A percentile compares a stretch with the other conserved stretches of the same genome.
These are phyloP conservation scores for Dactylellina parvicollis DNA, from an alignment of 2,329 filamentous ascomycete genomes.

Conservation along the genomic window DNA sequence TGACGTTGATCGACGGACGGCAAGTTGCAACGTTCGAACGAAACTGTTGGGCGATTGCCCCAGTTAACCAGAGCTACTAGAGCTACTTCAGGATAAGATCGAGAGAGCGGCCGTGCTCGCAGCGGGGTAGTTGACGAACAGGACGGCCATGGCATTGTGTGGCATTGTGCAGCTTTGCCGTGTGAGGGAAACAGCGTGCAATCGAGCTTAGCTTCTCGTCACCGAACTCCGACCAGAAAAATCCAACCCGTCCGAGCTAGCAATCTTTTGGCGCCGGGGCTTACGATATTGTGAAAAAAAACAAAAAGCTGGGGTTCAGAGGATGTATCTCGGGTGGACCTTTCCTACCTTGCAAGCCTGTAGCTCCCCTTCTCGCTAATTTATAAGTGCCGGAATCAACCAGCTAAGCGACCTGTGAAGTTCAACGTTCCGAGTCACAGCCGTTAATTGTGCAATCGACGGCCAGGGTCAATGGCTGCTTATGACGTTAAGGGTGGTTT, in stretches of 20 bases:
- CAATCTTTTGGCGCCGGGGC: slow-evolving; percentile 16
- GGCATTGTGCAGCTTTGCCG: slow-evolving; percentile 22
- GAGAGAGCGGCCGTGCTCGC: slow-evolving; percentile 15
- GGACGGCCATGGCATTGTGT: background rate
- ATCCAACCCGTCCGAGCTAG: background rate
- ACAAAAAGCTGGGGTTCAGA: slow-evolving; percentile 43
- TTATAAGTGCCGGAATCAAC: slow-evolving; percentile 34
- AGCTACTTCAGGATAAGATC: slow-evolving; percentile 38
- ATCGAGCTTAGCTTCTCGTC: background rate
- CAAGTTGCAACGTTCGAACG: background rate
- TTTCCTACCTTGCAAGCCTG: slow-evolving; percentile 45
- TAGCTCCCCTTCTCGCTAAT: slow-evolving; percentile 50
- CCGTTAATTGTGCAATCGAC: slow-evolving; percentile 1
- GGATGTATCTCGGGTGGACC: slow-evolving; percentile 25
- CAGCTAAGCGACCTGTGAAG: slow-evolving; percentile 25
- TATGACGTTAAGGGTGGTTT: slow-evolving; percentile 23
- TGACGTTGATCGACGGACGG: slow-evolving; percentile 38
- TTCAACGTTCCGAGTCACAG: slow-evolving; percentile 6
- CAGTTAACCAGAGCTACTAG: slow-evolving; percentile 5
- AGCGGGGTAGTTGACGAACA: slow-evolving; percentile 44
- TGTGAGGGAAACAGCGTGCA: slow-evolving; percentile 4
- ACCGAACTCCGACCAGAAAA: slow-evolving; percentile 9
- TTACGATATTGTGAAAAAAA: background rate
- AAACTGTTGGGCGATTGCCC: slow-evolving; percentile 13
- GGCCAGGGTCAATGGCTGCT: background rate